phyloP scores from a whole-genome alignment of 495 filamentous ascomycete species.

The Penicillium paxilli region DNA sequence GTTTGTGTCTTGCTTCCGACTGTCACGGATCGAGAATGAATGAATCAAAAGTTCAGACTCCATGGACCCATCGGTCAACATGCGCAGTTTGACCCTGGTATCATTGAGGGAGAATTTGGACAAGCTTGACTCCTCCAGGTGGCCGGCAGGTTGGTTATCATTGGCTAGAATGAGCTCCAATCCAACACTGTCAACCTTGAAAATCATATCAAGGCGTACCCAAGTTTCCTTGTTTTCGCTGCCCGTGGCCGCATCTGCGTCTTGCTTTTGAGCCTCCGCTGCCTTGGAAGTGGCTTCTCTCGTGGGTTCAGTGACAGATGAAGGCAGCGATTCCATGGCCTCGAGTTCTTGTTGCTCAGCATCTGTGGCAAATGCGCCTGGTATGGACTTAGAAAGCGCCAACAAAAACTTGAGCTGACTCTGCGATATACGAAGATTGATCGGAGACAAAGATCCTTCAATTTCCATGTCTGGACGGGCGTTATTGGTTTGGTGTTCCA shows the following conservation, averaged over 20 bases:
- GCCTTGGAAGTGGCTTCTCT: conserved; percentile 36
- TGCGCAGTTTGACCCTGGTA: conserved; percentile 87
- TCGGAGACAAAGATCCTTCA: conserved; percentile 84
- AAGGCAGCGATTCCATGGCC: conserved; percentile 63
- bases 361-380: conserved; percentile 80
- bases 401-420: conserved; percentile 87
- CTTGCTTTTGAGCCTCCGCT: conserved; percentile 51
- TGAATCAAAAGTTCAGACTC: conserved; percentile 93
- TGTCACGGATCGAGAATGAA: conserved; percentile 93
- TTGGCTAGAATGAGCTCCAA: conserved; percentile 82
- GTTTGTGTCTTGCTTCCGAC: conserved; percentile 79
- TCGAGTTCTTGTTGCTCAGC: conserved; percentile 65
- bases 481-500: conserved; percentile 75
- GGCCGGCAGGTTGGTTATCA: conserved; percentile 71
- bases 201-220: conserved; percentile 92
- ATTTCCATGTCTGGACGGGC: conserved; percentile 91
- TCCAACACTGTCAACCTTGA: conserved; percentile 83
- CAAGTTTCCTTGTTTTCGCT: conserved; percentile 66
- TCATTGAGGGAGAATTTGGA: conserved; percentile 93
- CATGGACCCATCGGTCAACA: conserved; percentile 88
- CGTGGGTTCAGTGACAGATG: conserved; percentile 51
- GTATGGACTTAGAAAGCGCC: conserved; percentile 80
- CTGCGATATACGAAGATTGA: conserved; percentile 87
- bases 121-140: conserved; percentile 77
- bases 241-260: conserved; percentile 55